Evolutionary conservation across 2,329 filamentous ascomycete genomes (phyloP).

Genomic region (Ophiostoma sp.): DNA sequence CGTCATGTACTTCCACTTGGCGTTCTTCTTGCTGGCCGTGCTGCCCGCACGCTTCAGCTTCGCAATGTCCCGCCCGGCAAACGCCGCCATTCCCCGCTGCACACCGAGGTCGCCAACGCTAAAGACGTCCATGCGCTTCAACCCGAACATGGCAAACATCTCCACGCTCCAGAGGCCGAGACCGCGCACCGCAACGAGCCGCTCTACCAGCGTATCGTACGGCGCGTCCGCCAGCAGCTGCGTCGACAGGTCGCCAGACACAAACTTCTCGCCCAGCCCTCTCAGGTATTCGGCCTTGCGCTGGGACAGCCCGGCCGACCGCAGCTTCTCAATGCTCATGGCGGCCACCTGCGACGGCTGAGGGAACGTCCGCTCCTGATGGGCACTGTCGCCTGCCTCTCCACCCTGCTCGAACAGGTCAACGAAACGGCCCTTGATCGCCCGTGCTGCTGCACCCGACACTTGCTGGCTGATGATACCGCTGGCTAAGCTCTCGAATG

Average conservation of each 20-base stretch:
- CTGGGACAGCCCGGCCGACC: conserved; percentile 82
- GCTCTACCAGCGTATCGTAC: conserved; percentile 80
- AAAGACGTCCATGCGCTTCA: conserved; percentile 93
- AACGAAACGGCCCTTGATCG: conserved; percentile 82
- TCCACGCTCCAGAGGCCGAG: conserved; percentile 88
- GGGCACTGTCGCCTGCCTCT: conserved; percentile 11
- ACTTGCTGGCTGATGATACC: conserved; percentile 97
- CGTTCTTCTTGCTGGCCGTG: conserved; percentile 60
- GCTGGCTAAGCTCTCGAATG: conserved; percentile 74
- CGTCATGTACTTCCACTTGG: conserved; percentile 97
- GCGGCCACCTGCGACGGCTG: conserved; percentile 65
- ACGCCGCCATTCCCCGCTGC: conserved; percentile 88
- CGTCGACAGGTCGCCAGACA: conserved; percentile 65
- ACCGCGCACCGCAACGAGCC: conserved; percentile 77
- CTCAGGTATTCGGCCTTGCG: conserved; percentile 93
- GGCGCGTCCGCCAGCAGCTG: conserved; percentile 68
- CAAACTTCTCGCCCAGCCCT: conserved; percentile 79
- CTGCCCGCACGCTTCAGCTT: conserved; percentile 64
- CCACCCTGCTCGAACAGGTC: conserved; percentile 52
- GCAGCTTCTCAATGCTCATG: conserved; percentile 60
- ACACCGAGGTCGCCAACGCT: conserved; percentile 88
- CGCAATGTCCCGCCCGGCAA: conserved; percentile 72
- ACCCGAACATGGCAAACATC: conserved; percentile 96
- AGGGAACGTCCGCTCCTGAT: conserved; percentile 54
- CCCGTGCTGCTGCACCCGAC: conserved; percentile 81